These are phyloP conservation scores for Ceratocystis destructans DNA, from an alignment of 2,329 filamentous ascomycete species.

Conservation along the genomic window DNA sequence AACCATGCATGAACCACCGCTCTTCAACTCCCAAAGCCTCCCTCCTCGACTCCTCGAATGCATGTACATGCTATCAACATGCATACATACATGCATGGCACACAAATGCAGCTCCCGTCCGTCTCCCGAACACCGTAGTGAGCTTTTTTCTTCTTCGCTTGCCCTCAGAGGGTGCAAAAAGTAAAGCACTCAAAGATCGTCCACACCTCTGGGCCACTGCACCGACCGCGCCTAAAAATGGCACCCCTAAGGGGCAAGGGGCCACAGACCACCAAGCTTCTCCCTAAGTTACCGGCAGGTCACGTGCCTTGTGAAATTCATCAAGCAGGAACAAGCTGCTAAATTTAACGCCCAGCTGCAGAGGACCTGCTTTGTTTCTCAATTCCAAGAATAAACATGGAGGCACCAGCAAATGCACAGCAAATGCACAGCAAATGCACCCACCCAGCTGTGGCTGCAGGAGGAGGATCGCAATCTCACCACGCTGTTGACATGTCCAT, in stretches of 20 bases:
- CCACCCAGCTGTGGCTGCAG: background rate
- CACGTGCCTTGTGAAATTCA: background rate
- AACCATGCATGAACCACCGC: background rate
- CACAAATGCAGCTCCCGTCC: background rate
- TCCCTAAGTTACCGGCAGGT: background rate
- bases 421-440: too few relatives aligned
- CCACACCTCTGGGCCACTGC: background rate
- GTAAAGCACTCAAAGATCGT: background rate
- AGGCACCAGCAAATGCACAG: background rate
- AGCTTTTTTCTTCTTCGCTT: background rate
- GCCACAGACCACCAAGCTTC: background rate
- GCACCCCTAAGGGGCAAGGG: background rate
- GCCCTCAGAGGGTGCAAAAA: background rate
- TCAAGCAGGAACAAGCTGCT: background rate
- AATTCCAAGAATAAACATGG: background rate
- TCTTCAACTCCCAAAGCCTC: background rate
- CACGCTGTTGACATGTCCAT: background rate
- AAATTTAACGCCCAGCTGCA: background rate
- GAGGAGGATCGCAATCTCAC: background rate
- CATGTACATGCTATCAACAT: background rate
- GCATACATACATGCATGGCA: background rate
- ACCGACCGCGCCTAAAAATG: background rate
- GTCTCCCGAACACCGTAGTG: background rate
- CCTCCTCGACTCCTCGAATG: background rate
- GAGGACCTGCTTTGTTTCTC: background rate